These are phyloP conservation scores for Panicum virgatum DNA, from an alignment of 202 grass and related monocot species.

Conservation along the genomic window DNA sequence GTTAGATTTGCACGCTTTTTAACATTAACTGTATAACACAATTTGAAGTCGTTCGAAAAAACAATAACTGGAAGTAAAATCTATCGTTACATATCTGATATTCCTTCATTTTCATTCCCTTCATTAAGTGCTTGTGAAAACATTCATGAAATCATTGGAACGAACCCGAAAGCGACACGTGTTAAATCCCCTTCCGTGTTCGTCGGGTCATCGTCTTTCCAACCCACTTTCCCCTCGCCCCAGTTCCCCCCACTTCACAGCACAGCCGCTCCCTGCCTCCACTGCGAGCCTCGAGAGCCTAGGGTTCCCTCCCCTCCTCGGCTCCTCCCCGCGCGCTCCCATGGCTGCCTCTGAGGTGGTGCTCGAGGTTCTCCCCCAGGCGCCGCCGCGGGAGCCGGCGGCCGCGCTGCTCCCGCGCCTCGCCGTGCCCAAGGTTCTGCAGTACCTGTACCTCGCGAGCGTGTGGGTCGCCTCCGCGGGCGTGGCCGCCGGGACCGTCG, in stretches of 20 bases:
- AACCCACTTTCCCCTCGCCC: background rate
- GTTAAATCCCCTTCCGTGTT: background rate
- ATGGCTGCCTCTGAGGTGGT: conserved; percentile 17
- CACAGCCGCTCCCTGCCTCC: background rate
- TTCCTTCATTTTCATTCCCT: too few relatives aligned
- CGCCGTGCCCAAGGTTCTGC: background rate
- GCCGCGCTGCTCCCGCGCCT: background rate
- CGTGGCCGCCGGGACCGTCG: background rate
- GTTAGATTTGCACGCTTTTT: too few relatives aligned
- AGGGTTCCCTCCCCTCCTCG: background rate
- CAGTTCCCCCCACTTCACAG: too few relatives aligned
- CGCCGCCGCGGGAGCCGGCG: background rate
- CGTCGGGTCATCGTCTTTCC: background rate
- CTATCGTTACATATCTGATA: too few relatives aligned
- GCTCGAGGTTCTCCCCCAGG: background rate
- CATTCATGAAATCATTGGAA: background rate
- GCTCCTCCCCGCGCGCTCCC: background rate
- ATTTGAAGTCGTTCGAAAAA: too few relatives aligned
- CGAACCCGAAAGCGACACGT: background rate
- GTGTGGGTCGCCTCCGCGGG: conserved; percentile 14
- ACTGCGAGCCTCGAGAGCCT: background rate
- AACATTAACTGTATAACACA: too few relatives aligned
- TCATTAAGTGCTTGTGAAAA: too few relatives aligned
- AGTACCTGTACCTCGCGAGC: conserved; percentile 18
- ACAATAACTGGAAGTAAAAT: too few relatives aligned